Evolutionary conservation across 2,329 filamentous ascomycete species (phyloP), one percentile per base, ranked within the genome.

Genomic region (Talaromyces sp.): DNA sequence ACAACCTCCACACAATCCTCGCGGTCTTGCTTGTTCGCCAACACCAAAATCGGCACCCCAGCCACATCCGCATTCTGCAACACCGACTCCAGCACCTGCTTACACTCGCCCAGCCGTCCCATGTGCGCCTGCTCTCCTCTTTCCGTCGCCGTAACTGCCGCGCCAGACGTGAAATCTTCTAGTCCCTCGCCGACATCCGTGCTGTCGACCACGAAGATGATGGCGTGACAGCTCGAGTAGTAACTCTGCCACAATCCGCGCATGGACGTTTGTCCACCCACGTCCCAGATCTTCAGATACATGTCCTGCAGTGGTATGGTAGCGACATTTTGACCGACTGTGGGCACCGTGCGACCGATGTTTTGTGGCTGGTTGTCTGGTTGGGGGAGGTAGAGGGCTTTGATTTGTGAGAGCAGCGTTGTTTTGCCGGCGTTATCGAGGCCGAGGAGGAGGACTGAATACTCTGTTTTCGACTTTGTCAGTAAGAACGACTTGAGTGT

Each of bases 401-500:
- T 97, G 79, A 98, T 92, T 79, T 97, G 93, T 76, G 96, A 92
- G 80, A 97, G 93, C 75, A 98, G 93, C 31, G 95, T 98, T 47
- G 95, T 98, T 84, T 98, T 98, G 79, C 95, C 95, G 67, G 95
- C 95, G 77, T 98, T 98, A 84, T 98, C 95, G 75, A 98, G 91
- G 68, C 95, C 95, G 73, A 98, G 91, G 70, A 98, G 90, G 75
- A 98, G 92, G 74, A 97, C 92, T 24, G 94, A 97, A 84, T 97
- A 98, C 83, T 98, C 94, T 95, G 74, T 52, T 49, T 27, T 4
- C 24, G 14, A 3, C 2, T 56, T 19, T 11, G 31, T 56, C 5
- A 56, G 52, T 24, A 37, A n/a, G 10, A 0, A n/a, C 10, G 56
- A 47, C 11, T 14, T 24, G 13, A 27, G 22, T 27, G 22, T 24